phyloP scores from a whole-genome alignment of 2,329 filamentous ascomycete species.

The Teratosphaeria viscida region DNA sequence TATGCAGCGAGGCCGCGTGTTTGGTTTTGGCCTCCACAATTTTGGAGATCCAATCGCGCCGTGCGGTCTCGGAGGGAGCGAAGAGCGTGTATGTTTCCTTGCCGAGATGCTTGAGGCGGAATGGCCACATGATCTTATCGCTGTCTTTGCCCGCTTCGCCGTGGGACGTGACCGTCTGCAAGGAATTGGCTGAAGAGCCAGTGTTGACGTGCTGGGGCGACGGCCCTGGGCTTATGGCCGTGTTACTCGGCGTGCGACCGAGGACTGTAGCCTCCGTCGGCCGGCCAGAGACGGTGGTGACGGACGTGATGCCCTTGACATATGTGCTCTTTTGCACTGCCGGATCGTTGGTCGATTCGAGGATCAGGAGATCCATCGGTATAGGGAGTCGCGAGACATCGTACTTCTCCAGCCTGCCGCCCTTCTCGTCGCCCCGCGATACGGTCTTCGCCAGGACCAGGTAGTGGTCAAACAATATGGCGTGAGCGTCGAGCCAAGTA shows the following conservation, averaged over 20 bases:
- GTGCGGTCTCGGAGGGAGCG: conserved; percentile 61
- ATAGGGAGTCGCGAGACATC: conserved; percentile 94
- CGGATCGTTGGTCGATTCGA: conserved; percentile 88
- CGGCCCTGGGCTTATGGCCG: conserved; percentile 29
- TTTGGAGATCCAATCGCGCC: conserved; percentile 83
- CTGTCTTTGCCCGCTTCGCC: conserved; percentile 54
- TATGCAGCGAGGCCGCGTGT: conserved; percentile 77
- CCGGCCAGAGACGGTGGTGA: conserved; percentile 45
- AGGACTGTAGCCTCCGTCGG: conserved; percentile 41
- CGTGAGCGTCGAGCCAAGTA: conserved; percentile 87
- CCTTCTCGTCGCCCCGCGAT: conserved; percentile 55
- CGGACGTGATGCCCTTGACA: conserved; percentile 61
- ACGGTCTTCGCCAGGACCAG: conserved; percentile 77
- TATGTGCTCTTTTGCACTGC: conserved; percentile 66
- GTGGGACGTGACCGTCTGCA: conserved; percentile 39
- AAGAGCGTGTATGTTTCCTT: conserved; percentile 89
- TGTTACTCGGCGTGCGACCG: conserved; percentile 31
- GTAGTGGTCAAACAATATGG: conserved; percentile 92
- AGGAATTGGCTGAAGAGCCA: conserved; percentile 45
- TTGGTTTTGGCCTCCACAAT: conserved; percentile 92
- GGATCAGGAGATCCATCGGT: conserved; percentile 86
- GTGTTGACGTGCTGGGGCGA: conserved; percentile 60
- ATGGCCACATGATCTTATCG: conserved; percentile 76
- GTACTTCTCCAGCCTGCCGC: conserved; percentile 68
- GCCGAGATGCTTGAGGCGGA: conserved; percentile 90